phyloP scores from a whole-genome alignment of 2,329 filamentous ascomycete genomes.

The Sphaerulina vaccinii region DNA sequence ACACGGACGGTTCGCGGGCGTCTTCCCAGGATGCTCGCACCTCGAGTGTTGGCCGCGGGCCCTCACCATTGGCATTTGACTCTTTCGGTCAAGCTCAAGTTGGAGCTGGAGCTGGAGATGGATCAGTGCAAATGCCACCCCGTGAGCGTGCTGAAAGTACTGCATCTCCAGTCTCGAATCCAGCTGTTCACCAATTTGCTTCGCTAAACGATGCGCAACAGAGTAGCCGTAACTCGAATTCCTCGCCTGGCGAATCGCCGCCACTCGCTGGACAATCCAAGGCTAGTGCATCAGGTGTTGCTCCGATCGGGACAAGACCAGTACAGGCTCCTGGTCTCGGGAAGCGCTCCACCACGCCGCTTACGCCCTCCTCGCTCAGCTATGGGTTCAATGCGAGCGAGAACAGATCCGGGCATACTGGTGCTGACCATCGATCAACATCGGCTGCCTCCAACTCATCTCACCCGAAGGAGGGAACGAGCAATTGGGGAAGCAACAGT shows the following conservation, averaged over 20 bases:
- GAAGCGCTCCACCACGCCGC: slow-evolving; percentile 84
- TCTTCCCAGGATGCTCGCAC: slow-evolving; percentile 65
- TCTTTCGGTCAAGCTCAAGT: slow-evolving; percentile 58
- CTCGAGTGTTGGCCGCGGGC: slow-evolving; percentile 66
- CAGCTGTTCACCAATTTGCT: slow-evolving; percentile 44
- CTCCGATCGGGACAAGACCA: slow-evolving; percentile 90
- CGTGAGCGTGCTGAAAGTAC: slow-evolving; percentile 64
- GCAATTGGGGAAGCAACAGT: slow-evolving; percentile 73
- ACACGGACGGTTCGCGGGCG: slow-evolving; percentile 68
- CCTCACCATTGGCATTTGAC: slow-evolving; percentile 79
- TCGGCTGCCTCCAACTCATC: slow-evolving; percentile 60
- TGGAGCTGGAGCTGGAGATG: slow-evolving; percentile 45
- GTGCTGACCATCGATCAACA: slow-evolving; percentile 54
- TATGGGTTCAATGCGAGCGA: slow-evolving; percentile 61
- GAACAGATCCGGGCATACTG: slow-evolving; percentile 52
- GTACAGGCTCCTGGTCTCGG: slow-evolving; percentile 60
- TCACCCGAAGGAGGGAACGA: slow-evolving; percentile 45
- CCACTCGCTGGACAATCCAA: slow-evolving; percentile 63
- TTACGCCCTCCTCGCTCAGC: slow-evolving; percentile 78
- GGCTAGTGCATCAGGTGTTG: slow-evolving; percentile 64
- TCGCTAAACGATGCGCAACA: slow-evolving; percentile 57
- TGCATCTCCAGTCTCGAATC: slow-evolving; percentile 74
- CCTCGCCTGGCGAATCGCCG: slow-evolving; percentile 80
- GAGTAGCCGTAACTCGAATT: slow-evolving; percentile 75
- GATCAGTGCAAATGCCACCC: slow-evolving; percentile 53